Evolutionary conservation across 345 rosid genomes (phyloP), one percentile per base, ranked within the genome.

Genomic region (Angophora floribunda): DNA sequence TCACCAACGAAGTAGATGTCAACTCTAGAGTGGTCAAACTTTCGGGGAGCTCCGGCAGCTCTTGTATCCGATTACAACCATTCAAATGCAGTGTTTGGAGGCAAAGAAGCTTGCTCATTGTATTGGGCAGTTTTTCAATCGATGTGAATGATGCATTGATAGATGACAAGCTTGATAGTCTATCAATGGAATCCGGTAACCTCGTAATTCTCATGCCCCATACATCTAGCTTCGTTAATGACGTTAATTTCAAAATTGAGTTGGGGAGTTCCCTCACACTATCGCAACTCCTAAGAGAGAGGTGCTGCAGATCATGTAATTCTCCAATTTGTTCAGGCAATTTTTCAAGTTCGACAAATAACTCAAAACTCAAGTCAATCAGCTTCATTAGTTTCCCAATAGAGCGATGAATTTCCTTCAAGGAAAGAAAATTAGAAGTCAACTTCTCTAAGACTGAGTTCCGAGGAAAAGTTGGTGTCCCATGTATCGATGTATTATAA

Each of bases 241-340:
- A 21, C 61, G 7, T 9, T 22, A 55, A 3, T 55, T 55, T 55
- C 1, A 1, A 55, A 55, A 55, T 2, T 8, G 61, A 55, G 61
- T 4, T 2, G 1, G 28, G 61, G 12, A 55, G 28, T 55, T 55
- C 5, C 21, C 21, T 55, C 12, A 55, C 21, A 0, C 5, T 0
- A 0, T 0, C 1, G 3, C 59, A 53, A 0, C 0, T 0, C 7
- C 0, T 3, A 53, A 53, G 24, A 19, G 1, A 53, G 24, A 53
- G 24, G 4, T 1, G 1, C 10, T 0, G 10, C 24, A 53, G 3
- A 53, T 19, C 17, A 0, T 19, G 57, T 53, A 19, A 19, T 4
- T 53, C 24, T 53, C 57, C 57, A 53, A 53, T 53, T 53, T 53
- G 57, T 19, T 53, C 10, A 53, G 57, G 57, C 0, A 53, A 53